Conservation (phyloP, 2,329 filamentous ascomycete genomes). For the Fusarium buxicola region DNA sequence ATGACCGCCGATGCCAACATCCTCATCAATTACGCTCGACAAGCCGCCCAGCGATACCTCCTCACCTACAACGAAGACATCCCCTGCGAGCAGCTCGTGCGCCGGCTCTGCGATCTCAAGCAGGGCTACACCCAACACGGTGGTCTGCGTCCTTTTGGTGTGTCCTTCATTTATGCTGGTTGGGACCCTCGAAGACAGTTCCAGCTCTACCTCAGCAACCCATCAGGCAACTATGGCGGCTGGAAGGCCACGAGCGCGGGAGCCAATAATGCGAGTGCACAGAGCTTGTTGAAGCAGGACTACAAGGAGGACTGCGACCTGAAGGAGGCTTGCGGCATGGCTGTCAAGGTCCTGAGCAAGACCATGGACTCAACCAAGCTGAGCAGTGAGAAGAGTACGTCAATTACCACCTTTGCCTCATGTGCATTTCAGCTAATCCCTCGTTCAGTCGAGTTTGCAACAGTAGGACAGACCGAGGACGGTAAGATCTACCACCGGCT, state of each 20-base stretch:
- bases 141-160: slow-evolving; percentile 96
- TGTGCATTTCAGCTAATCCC: slow-evolving; percentile 28
- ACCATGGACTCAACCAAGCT: slow-evolving; percentile 99
- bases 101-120: slow-evolving; percentile 96
- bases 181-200: slow-evolving; percentile 97
- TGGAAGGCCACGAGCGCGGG: slow-evolving; percentile 99
- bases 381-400: slow-evolving; percentile 97
- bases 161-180: slow-evolving; percentile 99
- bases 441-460: slow-evolving; percentile 90
- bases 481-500: slow-evolving; percentile 98
- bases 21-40: slow-evolving; percentile 99
- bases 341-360: slow-evolving; percentile 99
- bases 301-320: slow-evolving; percentile 98
- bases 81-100: slow-evolving; percentile 97
- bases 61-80: slow-evolving; percentile 99
- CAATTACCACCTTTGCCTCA: background rate
- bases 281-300: slow-evolving; percentile 97
- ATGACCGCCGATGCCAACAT: slow-evolving; percentile 99
- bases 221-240: slow-evolving; percentile 97
- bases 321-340: slow-evolving; percentile 96
- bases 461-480: slow-evolving; percentile 92
- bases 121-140: slow-evolving; percentile 99
- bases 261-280: slow-evolving; percentile 97
- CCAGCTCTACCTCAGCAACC: slow-evolving; percentile 99
- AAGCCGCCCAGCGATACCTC: slow-evolving; percentile 96